Evolutionary conservation across 1,139 yeast species (phyloP).

Genomic region (Yamadazyma trypodendri): DNA sequence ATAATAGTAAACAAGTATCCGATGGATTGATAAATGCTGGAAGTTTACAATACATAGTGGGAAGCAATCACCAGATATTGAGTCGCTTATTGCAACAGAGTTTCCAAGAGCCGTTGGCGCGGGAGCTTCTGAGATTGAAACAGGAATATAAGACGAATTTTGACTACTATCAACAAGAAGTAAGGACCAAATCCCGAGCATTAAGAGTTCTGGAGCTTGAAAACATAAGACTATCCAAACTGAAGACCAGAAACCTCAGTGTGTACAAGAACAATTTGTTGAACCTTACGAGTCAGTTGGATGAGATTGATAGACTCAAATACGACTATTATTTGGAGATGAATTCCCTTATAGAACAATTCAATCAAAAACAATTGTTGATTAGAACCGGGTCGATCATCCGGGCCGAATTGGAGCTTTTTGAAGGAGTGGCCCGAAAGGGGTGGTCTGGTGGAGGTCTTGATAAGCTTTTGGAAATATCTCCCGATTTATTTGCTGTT

Average conservation of each 20-base stretch:
- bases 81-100: slow-evolving; percentile 52
- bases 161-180: slow-evolving; percentile 50
- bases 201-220: slow-evolving; percentile 57
- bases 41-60: slow-evolving; percentile 73
- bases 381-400: slow-evolving; percentile 62
- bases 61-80: slow-evolving; percentile 75
- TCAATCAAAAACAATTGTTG: slow-evolving; percentile 50
- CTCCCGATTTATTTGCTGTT: slow-evolving; percentile 52
- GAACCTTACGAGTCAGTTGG: slow-evolving; percentile 70
- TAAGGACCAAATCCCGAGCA: slow-evolving; percentile 48
- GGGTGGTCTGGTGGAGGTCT: slow-evolving; percentile 89
- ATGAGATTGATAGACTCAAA: slow-evolving; percentile 73
- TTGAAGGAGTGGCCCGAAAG: slow-evolving; percentile 77
- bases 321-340: slow-evolving; percentile 72
- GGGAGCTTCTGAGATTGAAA: slow-evolving; percentile 42
- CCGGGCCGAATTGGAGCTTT: slow-evolving; percentile 77
- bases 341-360: slow-evolving; percentile 47
- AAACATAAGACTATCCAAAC: slow-evolving; percentile 53
- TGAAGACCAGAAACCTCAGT: slow-evolving; percentile 58
- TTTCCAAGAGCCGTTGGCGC: slow-evolving; percentile 55
- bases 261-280: slow-evolving; percentile 64
- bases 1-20: slow-evolving; percentile 61
- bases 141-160: slow-evolving; percentile 43
- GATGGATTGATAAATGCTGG: slow-evolving; percentile 73
- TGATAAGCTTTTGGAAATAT: slow-evolving; percentile 58